These are phyloP conservation scores for Basipetospora sp. DNA, from an alignment of 2,329 filamentous ascomycete species.

Conservation along the genomic window DNA sequence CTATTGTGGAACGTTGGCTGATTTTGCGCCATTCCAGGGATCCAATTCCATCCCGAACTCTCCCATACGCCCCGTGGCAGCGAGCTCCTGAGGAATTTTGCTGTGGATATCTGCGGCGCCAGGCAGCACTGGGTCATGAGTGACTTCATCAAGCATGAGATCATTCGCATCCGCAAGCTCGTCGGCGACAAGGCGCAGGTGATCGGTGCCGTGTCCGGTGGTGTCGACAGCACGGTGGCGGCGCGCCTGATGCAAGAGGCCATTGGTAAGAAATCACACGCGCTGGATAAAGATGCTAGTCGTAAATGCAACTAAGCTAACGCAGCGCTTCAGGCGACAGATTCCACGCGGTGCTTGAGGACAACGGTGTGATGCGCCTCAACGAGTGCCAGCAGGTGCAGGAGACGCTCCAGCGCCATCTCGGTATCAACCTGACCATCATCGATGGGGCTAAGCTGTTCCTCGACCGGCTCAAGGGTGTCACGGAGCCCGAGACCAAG, in stretches of 20 bases:
- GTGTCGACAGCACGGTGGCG: constrained; percentile 80
- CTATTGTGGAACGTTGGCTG: no score
- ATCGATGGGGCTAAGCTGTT: constrained; percentile 68
- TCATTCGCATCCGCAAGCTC: constrained; percentile 61
- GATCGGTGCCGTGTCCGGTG: constrained; percentile 43
- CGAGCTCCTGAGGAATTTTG: constrained; percentile 67
- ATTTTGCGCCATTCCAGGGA: constrained; percentile 22
- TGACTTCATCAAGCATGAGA: constrained; percentile 68
- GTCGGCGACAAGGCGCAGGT: constrained; percentile 75
- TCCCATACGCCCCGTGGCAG: constrained; percentile 52
- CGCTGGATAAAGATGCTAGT: no score
- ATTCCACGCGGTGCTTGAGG: constrained; percentile 71
- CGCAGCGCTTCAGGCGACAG: no score
- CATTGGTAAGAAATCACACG: no score
- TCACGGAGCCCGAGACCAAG: constrained; percentile 71
- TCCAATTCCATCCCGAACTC: constrained; percentile 86
- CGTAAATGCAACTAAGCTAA: no score
- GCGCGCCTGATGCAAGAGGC: constrained; percentile 75
- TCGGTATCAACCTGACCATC: constrained; percentile 83
- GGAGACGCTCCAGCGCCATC: constrained; percentile 58
- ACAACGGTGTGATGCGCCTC: constrained; percentile 68
- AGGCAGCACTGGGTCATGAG: constrained; percentile 71
- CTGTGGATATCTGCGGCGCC: constrained; percentile 65
- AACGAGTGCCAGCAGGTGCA: constrained; percentile 76
- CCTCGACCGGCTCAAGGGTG: constrained; percentile 58